phyloP scores from a whole-genome alignment of 2,329 filamentous ascomycete species.

The Colletotrichum caudatum region DNA sequence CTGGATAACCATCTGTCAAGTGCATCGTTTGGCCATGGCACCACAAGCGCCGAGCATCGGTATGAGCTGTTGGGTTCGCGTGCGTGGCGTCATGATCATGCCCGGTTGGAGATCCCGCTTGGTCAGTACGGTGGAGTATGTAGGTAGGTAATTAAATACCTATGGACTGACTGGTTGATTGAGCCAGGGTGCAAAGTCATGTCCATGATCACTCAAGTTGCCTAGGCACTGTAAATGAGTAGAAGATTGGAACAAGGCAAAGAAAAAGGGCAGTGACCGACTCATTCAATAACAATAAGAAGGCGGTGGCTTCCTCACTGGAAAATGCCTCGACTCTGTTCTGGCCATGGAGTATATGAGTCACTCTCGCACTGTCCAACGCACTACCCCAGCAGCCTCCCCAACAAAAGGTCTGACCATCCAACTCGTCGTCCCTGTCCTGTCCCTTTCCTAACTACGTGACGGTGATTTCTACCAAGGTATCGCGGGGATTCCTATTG shows the following conservation, averaged over 20 bases:
- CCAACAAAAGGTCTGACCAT: not conserved
- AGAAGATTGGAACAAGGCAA: not conserved
- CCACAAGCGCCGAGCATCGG: not conserved
- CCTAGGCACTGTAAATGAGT: not conserved
- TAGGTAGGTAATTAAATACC: no score
- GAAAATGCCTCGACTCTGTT: not conserved
- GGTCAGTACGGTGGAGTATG: no score
- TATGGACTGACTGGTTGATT: no score
- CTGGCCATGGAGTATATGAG: not conserved
- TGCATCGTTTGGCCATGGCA: not conserved
- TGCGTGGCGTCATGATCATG: no score
- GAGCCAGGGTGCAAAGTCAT: no score
- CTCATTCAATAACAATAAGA: not conserved
- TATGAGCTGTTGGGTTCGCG: not conserved
- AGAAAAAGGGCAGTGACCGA: not conserved
- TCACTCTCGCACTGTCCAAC: not conserved
- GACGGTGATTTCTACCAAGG: not conserved
- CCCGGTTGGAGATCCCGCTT: no score
- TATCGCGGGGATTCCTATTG: conserved; percentile 10
- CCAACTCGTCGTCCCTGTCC: not conserved
- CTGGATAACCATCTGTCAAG: not conserved
- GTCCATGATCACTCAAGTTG: no score
- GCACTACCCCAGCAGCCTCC: not conserved
- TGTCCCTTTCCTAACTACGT: not conserved
- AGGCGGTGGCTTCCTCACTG: not conserved